These are phyloP conservation scores for Scheffersomyces illinoinensis DNA, from an alignment of 1,139 yeast genomes.

Conservation along the genomic window DNA sequence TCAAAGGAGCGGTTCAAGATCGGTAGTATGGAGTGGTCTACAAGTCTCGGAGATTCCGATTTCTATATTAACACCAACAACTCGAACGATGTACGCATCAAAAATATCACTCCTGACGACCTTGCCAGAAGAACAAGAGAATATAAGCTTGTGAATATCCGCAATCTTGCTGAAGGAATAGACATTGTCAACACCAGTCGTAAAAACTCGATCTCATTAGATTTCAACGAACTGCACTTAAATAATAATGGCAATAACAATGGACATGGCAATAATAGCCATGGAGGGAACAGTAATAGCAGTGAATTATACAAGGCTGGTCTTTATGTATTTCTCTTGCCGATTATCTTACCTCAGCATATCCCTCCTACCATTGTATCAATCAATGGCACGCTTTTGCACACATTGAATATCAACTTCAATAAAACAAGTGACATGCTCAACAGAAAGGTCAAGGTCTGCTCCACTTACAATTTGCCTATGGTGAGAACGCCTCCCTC, in stretches of 20 bases:
- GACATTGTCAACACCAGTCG: conserved; percentile 2
- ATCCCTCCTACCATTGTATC: conserved; percentile 71
- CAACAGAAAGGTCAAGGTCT: conserved; percentile 31
- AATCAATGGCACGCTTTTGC: conserved; percentile 50
- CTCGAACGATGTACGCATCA: conserved; percentile 33
- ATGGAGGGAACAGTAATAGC: neutral
- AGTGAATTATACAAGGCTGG: conserved; percentile 57
- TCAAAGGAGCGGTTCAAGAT: conserved; percentile 50
- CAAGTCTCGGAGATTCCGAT: conserved; percentile 45
- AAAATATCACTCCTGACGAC: conserved; percentile 31
- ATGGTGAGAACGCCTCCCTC: conserved; percentile 80
- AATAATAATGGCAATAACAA: neutral
- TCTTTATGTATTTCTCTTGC: conserved; percentile 74
- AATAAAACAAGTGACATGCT: conserved; percentile 38
- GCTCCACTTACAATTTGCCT: conserved; percentile 42
- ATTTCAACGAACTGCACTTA: neutral
- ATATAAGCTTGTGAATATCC: conserved; percentile 28
- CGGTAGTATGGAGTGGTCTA: conserved; percentile 51
- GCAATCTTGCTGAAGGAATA: conserved; percentile 17
- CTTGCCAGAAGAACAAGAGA: conserved; percentile 40
- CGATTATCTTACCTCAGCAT: conserved; percentile 66
- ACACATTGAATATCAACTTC: conserved; percentile 32
- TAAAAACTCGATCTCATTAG: neutral
- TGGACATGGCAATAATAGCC: neutral
- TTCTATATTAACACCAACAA: conserved; percentile 43